Evolutionary conservation across 257 asterid genomes (phyloP), one percentile per base, ranked within the genome.

Genomic region (Solanum sitiens): DNA sequence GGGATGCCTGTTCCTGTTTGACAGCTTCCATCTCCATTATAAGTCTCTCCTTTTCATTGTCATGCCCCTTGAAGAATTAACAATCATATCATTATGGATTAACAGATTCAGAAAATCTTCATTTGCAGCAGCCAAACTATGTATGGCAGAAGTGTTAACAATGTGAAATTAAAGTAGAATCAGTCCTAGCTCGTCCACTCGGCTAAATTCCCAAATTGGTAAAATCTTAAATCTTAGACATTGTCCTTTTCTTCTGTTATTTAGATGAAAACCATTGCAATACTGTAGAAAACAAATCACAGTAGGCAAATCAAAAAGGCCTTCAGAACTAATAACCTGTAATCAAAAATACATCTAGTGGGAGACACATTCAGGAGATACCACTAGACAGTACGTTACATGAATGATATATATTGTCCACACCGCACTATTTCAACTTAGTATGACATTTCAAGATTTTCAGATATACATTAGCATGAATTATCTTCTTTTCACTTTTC

Each of bases 11-110:
- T 87, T 97, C 99, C 91, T 95, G 95, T 88, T 94, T 94, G 87
- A 86, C 95, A 89, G 93, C 98, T 92, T 97, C 99, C 96, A 94
- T 88, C 91, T 95, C 98, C 99, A 97, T 96, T 79, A 93, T 88
- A 87, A 96, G 98, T 87, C 98, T 92, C 93, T 94, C 98, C 87
- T 89, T 89, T 89, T 94, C 96, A 94, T 94, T 97, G 87, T 94
- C 98, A 75, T 96, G 99, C 86, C 92, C 98, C 99, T 96, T 86
- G 44, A 88, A 87, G 86, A 71, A 88, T 91, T 76, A 79, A 80
- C 80, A 88, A 89, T 80, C 87, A 87, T 44, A 70, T 84, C 56
- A 89, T 33, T 83, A 71, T 33, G 25, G n/a, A 86, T 9, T 76
- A 15, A 53, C 45, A 74, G 72, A 84, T 39, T 32, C 53, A 25